phyloP scores from a whole-genome alignment of 257 asterid species.

The Gynochthodes officinalis region DNA sequence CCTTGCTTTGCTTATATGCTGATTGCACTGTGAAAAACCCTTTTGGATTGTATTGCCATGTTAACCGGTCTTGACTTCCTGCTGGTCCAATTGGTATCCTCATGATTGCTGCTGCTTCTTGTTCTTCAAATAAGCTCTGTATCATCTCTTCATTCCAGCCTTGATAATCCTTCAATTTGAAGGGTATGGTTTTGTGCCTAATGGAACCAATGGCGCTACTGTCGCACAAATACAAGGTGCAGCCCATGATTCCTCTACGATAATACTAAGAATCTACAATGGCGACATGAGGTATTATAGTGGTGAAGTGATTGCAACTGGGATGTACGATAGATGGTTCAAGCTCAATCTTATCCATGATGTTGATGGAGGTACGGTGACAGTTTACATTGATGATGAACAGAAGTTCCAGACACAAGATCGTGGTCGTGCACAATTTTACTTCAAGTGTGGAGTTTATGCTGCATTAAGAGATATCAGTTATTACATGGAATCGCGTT shows the following conservation, averaged over 20 bases:
- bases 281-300: conserved; percentile 37
- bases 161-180: too few relatives aligned
- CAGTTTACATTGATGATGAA: conserved; percentile 30
- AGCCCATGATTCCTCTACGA: conserved; percentile 24
- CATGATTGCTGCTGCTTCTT: too few relatives aligned
- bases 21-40: too few relatives aligned
- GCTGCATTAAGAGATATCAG: conserved; percentile 34
- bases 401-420: conserved; percentile 22
- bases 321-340: conserved; percentile 38
- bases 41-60: too few relatives aligned
- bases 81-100: too few relatives aligned
- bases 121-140: too few relatives aligned
- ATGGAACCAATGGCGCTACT: conserved; percentile 38
- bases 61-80: too few relatives aligned
- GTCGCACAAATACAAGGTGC: conserved; percentile 37
- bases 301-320: conserved; percentile 16
- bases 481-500: conserved; percentile 39
- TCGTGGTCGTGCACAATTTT: conserved; percentile 26
- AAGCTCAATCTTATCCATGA: conserved; percentile 31
- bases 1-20: too few relatives aligned
- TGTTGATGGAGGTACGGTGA: conserved; percentile 28
- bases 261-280: conserved; percentile 28
- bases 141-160: too few relatives aligned
- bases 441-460: conserved; percentile 45
- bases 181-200: conserved; percentile 35